Conservation (phyloP, 192 early-diverging fungal species). For the Allomyces macrogynus region DNA sequence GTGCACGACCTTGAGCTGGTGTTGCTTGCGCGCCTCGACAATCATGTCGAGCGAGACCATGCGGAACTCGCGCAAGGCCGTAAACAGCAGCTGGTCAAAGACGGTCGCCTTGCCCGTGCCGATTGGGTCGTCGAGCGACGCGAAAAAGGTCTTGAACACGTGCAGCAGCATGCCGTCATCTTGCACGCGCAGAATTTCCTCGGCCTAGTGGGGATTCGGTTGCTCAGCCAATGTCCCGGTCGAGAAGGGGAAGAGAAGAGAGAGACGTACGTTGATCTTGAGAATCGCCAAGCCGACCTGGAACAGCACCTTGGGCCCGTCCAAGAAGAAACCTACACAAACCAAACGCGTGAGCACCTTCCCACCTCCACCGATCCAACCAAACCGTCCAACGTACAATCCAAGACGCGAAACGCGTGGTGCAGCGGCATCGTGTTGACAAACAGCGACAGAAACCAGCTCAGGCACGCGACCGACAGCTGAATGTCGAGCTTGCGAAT, state of each 20-base stretch:
- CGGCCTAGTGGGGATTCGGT: conserved; percentile 7
- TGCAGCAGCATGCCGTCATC: conserved; percentile 67
- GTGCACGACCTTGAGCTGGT: conserved; percentile 77
- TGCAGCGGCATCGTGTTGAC: conserved; percentile 89
- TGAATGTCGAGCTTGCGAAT: conserved; percentile 79
- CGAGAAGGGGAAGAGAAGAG: background rate
- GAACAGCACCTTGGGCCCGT: conserved; percentile 89
- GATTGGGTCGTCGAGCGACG: conserved; percentile 52
- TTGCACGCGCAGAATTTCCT: conserved; percentile 34
- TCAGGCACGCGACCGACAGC: conserved; percentile 85
- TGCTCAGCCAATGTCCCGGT: background rate
- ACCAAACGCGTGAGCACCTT: too few species aligned
- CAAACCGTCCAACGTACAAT: conserved; percentile 24
- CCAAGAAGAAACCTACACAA: conserved; percentile 57
- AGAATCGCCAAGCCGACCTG: conserved; percentile 78
- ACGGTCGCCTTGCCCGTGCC: conserved; percentile 44
- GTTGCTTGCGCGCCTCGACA: conserved; percentile 53
- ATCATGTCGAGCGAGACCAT: conserved; percentile 53
- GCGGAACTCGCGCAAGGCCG: conserved; percentile 81
- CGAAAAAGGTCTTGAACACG: conserved; percentile 71
- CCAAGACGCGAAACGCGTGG: conserved; percentile 70
- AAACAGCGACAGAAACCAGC: conserved; percentile 93
- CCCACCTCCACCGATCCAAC: too few species aligned
- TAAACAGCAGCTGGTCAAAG: conserved; percentile 79
- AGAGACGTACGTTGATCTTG: conserved; percentile 53